Evolutionary conservation across 306 rosid species (phyloP), one percentile per base, ranked within the genome.

Genomic region (Abrus pulchellus): DNA sequence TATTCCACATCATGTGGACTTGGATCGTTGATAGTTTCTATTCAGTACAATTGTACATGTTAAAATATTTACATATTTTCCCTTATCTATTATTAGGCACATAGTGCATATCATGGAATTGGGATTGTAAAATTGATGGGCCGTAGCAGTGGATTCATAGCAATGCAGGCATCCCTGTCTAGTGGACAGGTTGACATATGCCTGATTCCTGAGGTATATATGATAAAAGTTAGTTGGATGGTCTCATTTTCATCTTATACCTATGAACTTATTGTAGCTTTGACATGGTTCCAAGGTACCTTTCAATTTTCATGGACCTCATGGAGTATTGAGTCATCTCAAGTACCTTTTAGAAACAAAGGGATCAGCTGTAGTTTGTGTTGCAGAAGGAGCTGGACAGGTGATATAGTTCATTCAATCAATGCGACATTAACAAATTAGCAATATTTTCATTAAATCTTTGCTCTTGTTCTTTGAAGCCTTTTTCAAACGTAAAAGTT

Each of bases 341-440:
- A 93, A 92, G 89, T 85, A 90, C 88, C 90, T 96, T 48, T 71
- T 96, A 83, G 91, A 89, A 86, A 92, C 92, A 34, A 96, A 96
- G 86, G 99, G 99, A 69, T 96, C 99, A 3, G 99, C 98, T 36
- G 98, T 96, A 38, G 81, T 96, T 68, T 96, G 99, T 75, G 89
- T 85, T 2, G 98, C 99, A 36, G 99, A 96, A 88, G 99, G 99
- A 88, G 98, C 94, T 73, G 99, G 97, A 81, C 99, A 96, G 98
- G 99, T 92, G 71, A 80, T 80, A 88, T 75, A 30, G 27, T 13
- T 70, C 27, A 65, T 38, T 72, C 34, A 33, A 30, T 71, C 44
- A 6, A 72, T 72, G 59, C 55, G 53, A 53, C 9, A 72, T 38
- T 20, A 59, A 62, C 60, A 76, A 27, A 49, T 53, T 20, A 1